Evolutionary conservation across 2,329 filamentous ascomycete genomes (phyloP).

Genomic region (Venturia pyrina): DNA sequence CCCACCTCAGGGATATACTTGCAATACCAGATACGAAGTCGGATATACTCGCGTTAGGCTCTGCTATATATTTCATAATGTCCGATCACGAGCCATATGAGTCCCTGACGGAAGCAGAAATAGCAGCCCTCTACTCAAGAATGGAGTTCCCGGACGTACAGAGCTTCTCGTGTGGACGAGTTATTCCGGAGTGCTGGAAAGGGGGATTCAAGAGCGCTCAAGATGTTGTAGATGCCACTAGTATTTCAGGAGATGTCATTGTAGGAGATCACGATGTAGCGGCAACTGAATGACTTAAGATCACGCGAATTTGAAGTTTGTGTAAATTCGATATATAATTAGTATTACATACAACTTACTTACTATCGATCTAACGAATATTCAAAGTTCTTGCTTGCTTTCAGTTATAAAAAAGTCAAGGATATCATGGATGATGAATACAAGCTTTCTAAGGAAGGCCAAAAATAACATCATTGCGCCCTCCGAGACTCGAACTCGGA

Average conservation of each 20-base stretch:
- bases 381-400: too few relatives aligned
- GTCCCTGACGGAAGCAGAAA: conserved; percentile 21
- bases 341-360: too few relatives aligned
- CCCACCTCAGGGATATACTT: conserved; percentile 15
- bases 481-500: conserved; percentile 16
- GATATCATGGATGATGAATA: too few relatives aligned
- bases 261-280: too few relatives aligned
- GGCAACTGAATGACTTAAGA: too few relatives aligned
- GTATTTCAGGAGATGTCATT: background rate
- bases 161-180: conserved; percentile 19
- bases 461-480: conserved; percentile 5
- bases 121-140: conserved; percentile 19
- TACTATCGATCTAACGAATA: too few relatives aligned
- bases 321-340: too few relatives aligned
- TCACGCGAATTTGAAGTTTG: too few relatives aligned
- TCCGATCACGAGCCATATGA: conserved; percentile 23
- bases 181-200: conserved; percentile 25
- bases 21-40: conserved; percentile 18
- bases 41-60: conserved; percentile 28
- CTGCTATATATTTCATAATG: conserved; percentile 28
- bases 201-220: conserved; percentile 15
- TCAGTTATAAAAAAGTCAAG: too few relatives aligned
- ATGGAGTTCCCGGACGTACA: conserved; percentile 22
- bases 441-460: too few relatives aligned
- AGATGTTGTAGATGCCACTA: conserved; percentile 15